Percentiles rank a stretch among this genome's conserved stretches.
Conservation (phyloP, 106 monocot species). For the Phalaenopsis equestris region DNA sequence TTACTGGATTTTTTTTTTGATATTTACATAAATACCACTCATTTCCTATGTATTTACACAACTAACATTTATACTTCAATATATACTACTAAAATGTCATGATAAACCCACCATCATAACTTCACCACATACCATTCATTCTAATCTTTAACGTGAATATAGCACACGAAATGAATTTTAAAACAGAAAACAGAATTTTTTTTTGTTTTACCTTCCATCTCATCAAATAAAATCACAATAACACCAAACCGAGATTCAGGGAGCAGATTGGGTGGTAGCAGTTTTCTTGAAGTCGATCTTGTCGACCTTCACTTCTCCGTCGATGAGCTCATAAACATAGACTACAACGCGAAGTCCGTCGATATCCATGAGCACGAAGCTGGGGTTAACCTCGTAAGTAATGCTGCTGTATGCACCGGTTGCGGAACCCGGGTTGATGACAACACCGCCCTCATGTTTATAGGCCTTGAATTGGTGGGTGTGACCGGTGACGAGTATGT, state of each 20-base stretch:
- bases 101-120: no score
- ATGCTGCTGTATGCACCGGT: slow-evolving; percentile 93
- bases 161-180: no score
- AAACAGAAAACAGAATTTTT: not conserved
- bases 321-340: slow-evolving; percentile 92
- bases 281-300: slow-evolving; percentile 98
- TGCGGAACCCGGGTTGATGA: slow-evolving; percentile 95
- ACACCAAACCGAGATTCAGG: not conserved
- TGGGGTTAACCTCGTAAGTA: slow-evolving; percentile 88
- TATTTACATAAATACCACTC: no score
- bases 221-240: no score
- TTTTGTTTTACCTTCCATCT: no score
- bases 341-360: slow-evolving; percentile 87
- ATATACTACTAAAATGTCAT: no score
- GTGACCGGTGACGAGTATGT: slow-evolving; percentile 86
- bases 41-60: no score
- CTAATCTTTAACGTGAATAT: no score
- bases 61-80: no score
- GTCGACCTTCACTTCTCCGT: slow-evolving; percentile 95
- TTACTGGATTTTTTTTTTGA: no score
- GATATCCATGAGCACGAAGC: slow-evolving; percentile 95
- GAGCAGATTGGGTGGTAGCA: slow-evolving; percentile 10
- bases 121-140: no score
- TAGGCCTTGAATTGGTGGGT: slow-evolving; percentile 99
- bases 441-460: slow-evolving; percentile 96